Conservation (phyloP, 768 basidiomycete species). For the Boletus rex-veris region DNA sequence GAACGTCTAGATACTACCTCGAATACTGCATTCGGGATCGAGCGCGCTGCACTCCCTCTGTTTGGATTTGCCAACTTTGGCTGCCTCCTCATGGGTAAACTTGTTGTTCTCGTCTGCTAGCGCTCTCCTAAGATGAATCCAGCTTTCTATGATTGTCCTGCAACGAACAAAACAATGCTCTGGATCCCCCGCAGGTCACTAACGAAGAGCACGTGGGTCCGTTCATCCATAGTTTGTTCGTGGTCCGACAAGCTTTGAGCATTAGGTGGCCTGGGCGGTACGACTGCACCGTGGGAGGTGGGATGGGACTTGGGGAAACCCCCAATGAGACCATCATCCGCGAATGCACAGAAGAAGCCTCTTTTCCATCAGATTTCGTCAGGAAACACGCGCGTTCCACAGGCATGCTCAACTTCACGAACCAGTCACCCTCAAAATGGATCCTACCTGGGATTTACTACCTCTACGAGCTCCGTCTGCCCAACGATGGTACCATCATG, state of each 20-base stretch:
- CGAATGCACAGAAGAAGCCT: constrained; percentile 44
- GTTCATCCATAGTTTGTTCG: neutral
- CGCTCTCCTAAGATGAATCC: neutral
- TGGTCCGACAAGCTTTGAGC: neutral
- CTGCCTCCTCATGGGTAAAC: constrained; percentile 39
- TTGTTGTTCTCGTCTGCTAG: neutral
- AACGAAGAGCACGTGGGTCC: constrained; percentile 39
- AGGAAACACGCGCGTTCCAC: constrained; percentile 29
- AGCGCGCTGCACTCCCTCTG: constrained; percentile 43
- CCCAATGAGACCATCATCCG: constrained; percentile 38
- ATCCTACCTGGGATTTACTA: constrained; percentile 45
- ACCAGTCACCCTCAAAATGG: constrained; percentile 42
- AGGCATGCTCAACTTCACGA: constrained; percentile 39
- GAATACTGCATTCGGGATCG: constrained; percentile 36
- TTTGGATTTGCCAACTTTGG: constrained; percentile 45
- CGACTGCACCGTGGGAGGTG: constrained; percentile 44
- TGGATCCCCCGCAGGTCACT: constrained; percentile 42
- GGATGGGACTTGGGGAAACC: constrained; percentile 39
- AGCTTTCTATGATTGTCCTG: constrained; percentile 36
- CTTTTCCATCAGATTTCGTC: constrained; percentile 37
- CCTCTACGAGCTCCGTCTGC: constrained; percentile 42
- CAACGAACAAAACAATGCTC: constrained; percentile 28
- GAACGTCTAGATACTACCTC: constrained; percentile 1
- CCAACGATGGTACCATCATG: constrained; percentile 29
- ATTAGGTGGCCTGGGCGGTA: constrained; percentile 33